Evolutionary conservation across 1,284 basidiomycete genomes (phyloP).

Genomic region (Leccinum ponderosum): DNA sequence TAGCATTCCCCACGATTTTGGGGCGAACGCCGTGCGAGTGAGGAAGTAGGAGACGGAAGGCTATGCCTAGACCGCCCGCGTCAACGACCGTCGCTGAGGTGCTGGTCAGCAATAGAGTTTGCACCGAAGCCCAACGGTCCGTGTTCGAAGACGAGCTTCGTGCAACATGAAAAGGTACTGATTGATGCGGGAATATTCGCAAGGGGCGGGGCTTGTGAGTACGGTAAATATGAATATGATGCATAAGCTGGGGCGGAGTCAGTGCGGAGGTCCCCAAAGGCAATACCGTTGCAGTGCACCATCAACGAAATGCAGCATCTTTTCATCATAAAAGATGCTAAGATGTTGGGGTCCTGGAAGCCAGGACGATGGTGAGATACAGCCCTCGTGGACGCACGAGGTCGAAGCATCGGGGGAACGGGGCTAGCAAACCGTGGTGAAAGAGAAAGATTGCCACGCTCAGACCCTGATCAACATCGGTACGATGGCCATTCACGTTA

Average conservation of each 20-base stretch:
- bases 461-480: background rate
- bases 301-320: constrained; percentile 3
- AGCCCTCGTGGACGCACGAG: constrained; percentile 9
- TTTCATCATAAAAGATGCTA: constrained; percentile 13
- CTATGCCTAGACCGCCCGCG: constrained; percentile 1
- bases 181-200: background rate
- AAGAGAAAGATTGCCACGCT: background rate
- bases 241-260: constrained; percentile 1
- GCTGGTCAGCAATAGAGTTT: constrained; percentile 16
- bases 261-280: constrained; percentile 4
- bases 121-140: background rate
- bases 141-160: background rate
- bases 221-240: background rate
- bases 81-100: constrained; percentile 16
- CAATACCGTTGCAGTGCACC: constrained; percentile 14
- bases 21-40: constrained; percentile 5
- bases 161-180: constrained; percentile 1
- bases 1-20: constrained; percentile 5
- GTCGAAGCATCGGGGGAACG: background rate
- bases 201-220: background rate
- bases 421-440: background rate
- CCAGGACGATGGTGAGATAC: background rate
- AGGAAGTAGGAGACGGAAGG: constrained; percentile 1
- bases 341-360: constrained; percentile 5
- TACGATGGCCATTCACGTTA: background rate